Base-by-base conservation (phyloP, 306 rosid species). In the Pyrus pyrifolia region DNA sequence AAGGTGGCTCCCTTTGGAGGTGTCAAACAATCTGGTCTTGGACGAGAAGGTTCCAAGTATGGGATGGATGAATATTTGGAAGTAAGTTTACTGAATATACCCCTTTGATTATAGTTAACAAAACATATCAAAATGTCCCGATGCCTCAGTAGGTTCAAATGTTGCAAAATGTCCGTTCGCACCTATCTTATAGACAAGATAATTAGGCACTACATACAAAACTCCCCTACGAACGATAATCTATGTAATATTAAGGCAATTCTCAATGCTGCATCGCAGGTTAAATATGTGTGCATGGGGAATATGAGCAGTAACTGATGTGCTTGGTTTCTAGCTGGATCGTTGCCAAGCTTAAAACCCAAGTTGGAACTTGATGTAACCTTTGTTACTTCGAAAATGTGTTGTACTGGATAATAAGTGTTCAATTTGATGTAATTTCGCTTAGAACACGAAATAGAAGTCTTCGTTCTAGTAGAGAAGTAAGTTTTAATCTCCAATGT, bases 1-100 rank as follows among this genome's bases (percentile, higher is more conserved):
- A 63, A 92, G 99, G 97, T 95, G 86, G 99, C 97, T 79, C 99
- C 99, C 33, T 95, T 95, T 74, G 99, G 99, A 68, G 99, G 99
- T 76, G 78, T 89, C 73, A 95, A 92, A 82, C 96, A 95, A 84
- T 95, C 99, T 3, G 99, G 99, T 66, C 93, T 95, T 23, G 99
- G 99, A 81, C 90, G 99, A 72, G 99, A 95, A 83, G 99, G 99
- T 78, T 95, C 99, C 70, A 95, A 95, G 83, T 95, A 95, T 70
- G 99, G 99, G 65, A 82, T 95, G 90, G 99, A 95, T 64, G 98
- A 95, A 68, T 95, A 90, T 88, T 83, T 95, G 85, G 99, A 95
- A 90, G 97, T 88, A 87, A 79, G 79, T 69, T 7, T 66, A 64
- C 33, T 9, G 18, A 55, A 57, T 11, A 25, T 40, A 35, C 33